These are phyloP conservation scores for Ganoderma boninense DNA, from an alignment of 1,284 basidiomycete genomes.

Conservation along the genomic window DNA sequence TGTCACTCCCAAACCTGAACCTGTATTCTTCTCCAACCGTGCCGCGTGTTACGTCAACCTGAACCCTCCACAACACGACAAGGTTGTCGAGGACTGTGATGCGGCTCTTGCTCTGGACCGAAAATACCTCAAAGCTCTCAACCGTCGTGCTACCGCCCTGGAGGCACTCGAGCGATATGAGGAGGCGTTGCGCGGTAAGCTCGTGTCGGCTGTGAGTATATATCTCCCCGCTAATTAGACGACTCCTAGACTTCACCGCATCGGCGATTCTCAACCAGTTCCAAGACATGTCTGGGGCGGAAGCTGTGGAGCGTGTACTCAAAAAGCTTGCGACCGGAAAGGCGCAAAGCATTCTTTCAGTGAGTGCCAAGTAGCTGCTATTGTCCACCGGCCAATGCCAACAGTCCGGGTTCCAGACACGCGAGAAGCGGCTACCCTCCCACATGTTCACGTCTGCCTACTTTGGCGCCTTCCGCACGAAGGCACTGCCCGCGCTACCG, in stretches of 20 bases:
- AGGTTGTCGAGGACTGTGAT: conserved; percentile 92
- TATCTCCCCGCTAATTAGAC: background rate
- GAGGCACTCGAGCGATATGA: conserved; percentile 83
- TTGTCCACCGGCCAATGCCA: too few species aligned
- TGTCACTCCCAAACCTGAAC: conserved; percentile 84
- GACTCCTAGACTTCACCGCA: conserved; percentile 87
- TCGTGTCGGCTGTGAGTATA: background rate
- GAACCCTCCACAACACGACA: conserved; percentile 83
- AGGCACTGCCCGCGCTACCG: conserved; percentile 79
- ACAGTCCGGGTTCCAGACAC: conserved; percentile 52
- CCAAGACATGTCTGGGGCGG: conserved; percentile 82
- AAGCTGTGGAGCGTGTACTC: conserved; percentile 91
- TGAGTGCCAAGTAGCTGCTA: conserved; percentile 40
- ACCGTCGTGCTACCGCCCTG: conserved; percentile 88
- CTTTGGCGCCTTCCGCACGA: conserved; percentile 94
- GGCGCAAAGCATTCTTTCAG: conserved; percentile 75
- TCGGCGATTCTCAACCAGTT: conserved; percentile 96
- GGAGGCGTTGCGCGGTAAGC: conserved; percentile 81
- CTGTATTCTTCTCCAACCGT: conserved; percentile 97
- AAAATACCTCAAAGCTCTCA: conserved; percentile 94
- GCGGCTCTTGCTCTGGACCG: conserved; percentile 87
- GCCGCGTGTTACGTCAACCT: conserved; percentile 98
- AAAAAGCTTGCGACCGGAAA: conserved; percentile 84
- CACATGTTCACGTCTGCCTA: conserved; percentile 96
- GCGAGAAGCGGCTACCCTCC: conserved; percentile 89